A percentile compares a stretch with the other conserved stretches of the same genome.
These are phyloP conservation scores for Vigna mungo DNA, from an alignment of 306 rosid species.

Conservation along the genomic window DNA sequence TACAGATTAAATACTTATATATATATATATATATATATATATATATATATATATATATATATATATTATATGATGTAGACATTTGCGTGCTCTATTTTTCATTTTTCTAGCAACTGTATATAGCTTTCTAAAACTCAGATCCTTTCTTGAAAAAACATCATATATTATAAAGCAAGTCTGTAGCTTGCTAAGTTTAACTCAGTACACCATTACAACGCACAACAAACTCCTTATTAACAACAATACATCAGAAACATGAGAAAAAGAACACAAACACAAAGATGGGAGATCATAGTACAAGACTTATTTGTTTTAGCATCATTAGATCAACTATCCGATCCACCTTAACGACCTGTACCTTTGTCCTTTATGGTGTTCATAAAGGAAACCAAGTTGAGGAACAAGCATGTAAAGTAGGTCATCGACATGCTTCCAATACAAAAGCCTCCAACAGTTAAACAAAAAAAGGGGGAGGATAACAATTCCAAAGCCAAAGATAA, in stretches of 20 bases:
- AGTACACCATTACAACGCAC: neutral
- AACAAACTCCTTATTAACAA: neutral
- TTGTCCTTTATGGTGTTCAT: neutral
- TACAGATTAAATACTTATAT: too few species aligned
- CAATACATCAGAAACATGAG: neutral
- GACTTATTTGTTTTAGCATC: neutral
- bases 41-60: too few species aligned
- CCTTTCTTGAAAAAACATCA: neutral
- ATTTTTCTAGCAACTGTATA: too few species aligned
- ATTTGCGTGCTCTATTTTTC: too few species aligned
- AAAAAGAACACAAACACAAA: neutral
- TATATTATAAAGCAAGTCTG: neutral
- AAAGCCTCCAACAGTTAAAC: conserved; percentile 41
- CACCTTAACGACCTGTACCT: conserved; percentile 21
- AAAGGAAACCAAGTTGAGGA: conserved; percentile 34
- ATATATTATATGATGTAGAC: too few species aligned
- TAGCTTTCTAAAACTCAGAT: too few species aligned
- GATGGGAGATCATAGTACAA: neutral
- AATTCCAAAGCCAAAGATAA: conserved; percentile 42
- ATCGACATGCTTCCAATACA: conserved; percentile 35
- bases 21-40: too few species aligned
- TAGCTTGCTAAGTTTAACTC: neutral
- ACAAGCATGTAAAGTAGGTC: conserved; percentile 21
- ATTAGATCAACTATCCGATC: neutral
- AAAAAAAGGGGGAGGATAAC: conserved; percentile 27